Base-by-base conservation (phyloP, 352 stramenopile genomes). In the Globisporangium canariense region DNA sequence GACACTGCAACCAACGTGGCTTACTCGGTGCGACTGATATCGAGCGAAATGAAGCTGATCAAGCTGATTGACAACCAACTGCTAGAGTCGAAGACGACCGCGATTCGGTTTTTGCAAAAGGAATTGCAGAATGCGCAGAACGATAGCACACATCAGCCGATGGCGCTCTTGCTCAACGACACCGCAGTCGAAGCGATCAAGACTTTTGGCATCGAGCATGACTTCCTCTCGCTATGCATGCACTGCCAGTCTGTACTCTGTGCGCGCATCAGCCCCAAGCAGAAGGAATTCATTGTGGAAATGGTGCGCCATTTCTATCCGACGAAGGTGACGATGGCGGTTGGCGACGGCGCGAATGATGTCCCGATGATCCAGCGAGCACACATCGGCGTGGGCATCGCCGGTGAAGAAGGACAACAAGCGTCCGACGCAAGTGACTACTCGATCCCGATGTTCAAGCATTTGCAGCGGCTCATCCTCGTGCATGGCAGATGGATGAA, bases 201-300 rank as follows among this genome's bases (percentile, higher is more conserved):
- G 18, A 32, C 32, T 2, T 76, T 74, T 22, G 59, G 66, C 0
- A 66, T 90, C 8, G 75, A 88, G 60, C 62, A 58, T 10, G 71
- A 83, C 22, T 78, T 89, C 51, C 62, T 89, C 9, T 56, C 70
- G 4, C 52, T 86, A 1, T 88, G 76, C 16, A 76, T 76, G 71
- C 96, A 68, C 71, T 98, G 92, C 60, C 79, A 97, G 36, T 96
- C 93, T 22, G 96, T 99, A 1, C 94, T 99, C 58, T 97, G 94
- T 47, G 98, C 94, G 45, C 89, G 97, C 45, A 97, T 99, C 9
- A 98, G 88, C 60, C 97, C 97, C 13, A 94, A 97, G 62, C 97
- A 99, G 75, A 99, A 99, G 67, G 91, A 97, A 13, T 79, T 98
- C n/a, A 84, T 99, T 11, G 91, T 99, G 10, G 86, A 93, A 34